Conservation (phyloP, 1,139 yeast species). For the Kazachstania sp. region DNA sequence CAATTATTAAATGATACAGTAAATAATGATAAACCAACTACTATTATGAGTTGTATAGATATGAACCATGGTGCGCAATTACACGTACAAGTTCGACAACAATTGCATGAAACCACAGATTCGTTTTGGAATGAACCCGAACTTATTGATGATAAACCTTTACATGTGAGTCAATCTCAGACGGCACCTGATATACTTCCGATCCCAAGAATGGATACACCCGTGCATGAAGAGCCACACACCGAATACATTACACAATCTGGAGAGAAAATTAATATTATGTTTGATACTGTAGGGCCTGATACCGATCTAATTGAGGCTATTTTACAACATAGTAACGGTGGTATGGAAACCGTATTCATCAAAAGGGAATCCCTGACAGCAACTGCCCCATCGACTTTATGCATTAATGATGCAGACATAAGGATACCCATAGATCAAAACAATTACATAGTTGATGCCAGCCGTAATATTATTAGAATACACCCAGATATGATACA, state of each 20-base stretch:
- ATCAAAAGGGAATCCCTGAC: not conserved
- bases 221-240: not conserved
- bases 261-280: not conserved
- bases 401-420: not conserved
- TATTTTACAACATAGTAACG: not conserved
- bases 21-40: slow-evolving; percentile 16
- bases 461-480: not conserved
- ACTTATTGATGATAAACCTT: not conserved
- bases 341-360: not conserved
- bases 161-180: not conserved
- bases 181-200: too few relatives aligned
- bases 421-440: not conserved
- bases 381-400: too few relatives aligned
- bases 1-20: slow-evolving; percentile 17
- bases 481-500: not conserved
- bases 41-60: slow-evolving; percentile 16
- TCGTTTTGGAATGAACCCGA: slow-evolving; percentile 25
- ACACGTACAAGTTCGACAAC: slow-evolving; percentile 20
- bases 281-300: not conserved
- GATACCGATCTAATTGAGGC: not conserved
- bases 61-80: slow-evolving; percentile 15
- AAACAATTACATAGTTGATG: not conserved
- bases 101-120: slow-evolving; percentile 15
- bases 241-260: not conserved
- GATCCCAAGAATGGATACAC: not conserved